These are phyloP conservation scores for Yamadazyma sp. DNA, from an alignment of 1,139 yeast genomes.

Conservation along the genomic window DNA sequence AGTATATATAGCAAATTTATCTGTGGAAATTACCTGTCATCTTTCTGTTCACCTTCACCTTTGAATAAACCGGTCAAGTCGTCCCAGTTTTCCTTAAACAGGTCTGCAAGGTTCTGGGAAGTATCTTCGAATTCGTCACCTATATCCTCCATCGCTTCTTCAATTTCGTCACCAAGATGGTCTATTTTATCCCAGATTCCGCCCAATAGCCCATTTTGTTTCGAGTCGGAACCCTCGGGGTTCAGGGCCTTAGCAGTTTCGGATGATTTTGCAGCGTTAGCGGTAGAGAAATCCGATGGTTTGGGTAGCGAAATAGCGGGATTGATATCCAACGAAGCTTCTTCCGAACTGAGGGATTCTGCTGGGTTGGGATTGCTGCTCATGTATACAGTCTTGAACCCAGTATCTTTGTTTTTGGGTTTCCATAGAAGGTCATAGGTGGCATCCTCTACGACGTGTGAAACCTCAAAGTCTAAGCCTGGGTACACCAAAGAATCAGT, in stretches of 20 bases:
- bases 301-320: slow-evolving; percentile 28
- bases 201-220: slow-evolving; percentile 14
- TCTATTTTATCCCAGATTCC: slow-evolving; percentile 25
- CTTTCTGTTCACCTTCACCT: neutral
- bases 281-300: slow-evolving; percentile 30
- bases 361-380: slow-evolving; percentile 11
- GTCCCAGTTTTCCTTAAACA: slow-evolving; percentile 9
- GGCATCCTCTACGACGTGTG: slow-evolving; percentile 46
- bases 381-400: slow-evolving; percentile 9
- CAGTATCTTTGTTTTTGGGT: slow-evolving; percentile 11
- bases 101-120: slow-evolving; percentile 13
- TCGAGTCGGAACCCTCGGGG: slow-evolving; percentile 9
- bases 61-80: slow-evolving; percentile 11
- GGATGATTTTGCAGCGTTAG: neutral
- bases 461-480: slow-evolving; percentile 50
- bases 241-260: neutral
- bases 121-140: slow-evolving; percentile 17
- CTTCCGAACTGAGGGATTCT: slow-evolving; percentile 26
- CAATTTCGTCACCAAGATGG: slow-evolving; percentile 20
- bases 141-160: slow-evolving; percentile 15
- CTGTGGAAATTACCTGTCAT: too few relatives aligned
- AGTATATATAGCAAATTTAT: too few relatives aligned
- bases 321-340: slow-evolving; percentile 19
- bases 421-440: slow-evolving; percentile 55
- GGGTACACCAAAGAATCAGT: slow-evolving; percentile 57